phyloP scores from a whole-genome alignment of 148 eudicot species.

The Euryodendron excelsum region DNA sequence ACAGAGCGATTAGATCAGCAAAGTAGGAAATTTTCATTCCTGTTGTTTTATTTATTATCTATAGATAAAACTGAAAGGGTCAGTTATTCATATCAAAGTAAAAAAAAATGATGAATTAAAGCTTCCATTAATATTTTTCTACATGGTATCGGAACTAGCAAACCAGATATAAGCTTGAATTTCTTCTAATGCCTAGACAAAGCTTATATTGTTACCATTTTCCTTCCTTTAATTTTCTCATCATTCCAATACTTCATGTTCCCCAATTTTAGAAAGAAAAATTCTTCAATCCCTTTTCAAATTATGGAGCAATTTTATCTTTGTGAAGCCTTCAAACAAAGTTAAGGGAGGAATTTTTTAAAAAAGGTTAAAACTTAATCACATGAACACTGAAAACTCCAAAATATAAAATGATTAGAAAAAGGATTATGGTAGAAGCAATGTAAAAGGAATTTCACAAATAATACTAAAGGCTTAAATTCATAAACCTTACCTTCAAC shows the following conservation, averaged over 20 bases:
- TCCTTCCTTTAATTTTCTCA: neutral
- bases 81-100: neutral
- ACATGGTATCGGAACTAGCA: neutral
- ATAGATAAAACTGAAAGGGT: neutral
- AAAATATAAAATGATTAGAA: neutral
- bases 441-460: neutral
- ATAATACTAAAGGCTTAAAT: neutral
- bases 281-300: neutral
- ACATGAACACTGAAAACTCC: neutral
- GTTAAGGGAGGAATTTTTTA: neutral
- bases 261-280: neutral
- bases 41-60: neutral
- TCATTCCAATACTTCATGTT: neutral
- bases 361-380: neutral
- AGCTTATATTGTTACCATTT: neutral
- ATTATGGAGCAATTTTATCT: neutral
- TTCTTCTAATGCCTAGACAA: neutral
- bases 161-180: neutral
- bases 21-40: neutral
- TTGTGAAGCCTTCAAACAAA: neutral
- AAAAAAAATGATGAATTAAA: neutral
- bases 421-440: neutral
- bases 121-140: neutral
- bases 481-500: conserved; percentile 55
- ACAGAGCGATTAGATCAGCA: neutral